Base-by-base conservation (phyloP, 352 stramenopile species). In the Globisporangium splendens region DNA sequence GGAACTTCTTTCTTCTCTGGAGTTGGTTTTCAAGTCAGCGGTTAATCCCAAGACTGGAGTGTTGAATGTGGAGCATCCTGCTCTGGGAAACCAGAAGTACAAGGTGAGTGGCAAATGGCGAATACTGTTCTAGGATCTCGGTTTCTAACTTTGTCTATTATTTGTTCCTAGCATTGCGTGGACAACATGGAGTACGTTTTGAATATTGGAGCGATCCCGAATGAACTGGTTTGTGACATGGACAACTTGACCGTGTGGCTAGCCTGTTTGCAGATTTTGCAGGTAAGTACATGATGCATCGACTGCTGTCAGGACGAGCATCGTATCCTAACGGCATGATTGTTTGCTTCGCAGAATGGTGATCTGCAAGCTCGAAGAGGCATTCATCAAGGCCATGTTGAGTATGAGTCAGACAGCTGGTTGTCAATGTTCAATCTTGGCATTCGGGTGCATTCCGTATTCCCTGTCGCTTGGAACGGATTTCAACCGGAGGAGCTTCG, bases 341-440 rank as follows among this genome's bases (percentile, higher is more conserved):
- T 12, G 12, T 17, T 20, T 48, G 20, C 21, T 58, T 66, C n/a
- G 18, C 59, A 95, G 79, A 85, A 88, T 49, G 83, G 79, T 15
- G 86, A 95, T 65, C 56, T 77, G 39, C 84, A 95, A 73, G 56
- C 70, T 13, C 83, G 86, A 41, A 75, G 84, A 54, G 74, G 83
- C 21, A 78, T 91, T 22, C 56, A 84, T 51, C 68, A 93, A 59
- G 82, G 79, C 56, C 86, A 95, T 48, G 83, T 95, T 33, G 86
- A 95, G 69, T 95, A 94, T 55, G 86, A 95, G 59, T 93, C 84
- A 3, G 86, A 95, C 52, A 93, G 75, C 44, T 95, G 86, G 86
- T 60, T 95, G 46, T 87, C 84, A 7, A 94, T 93, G 75, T 95
- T 95, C 62, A 95, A 95, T 42, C 72, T 95, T 18, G 86, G 86